A percentile compares a stretch with the other conserved stretches of the same genome.
Conservation (phyloP, 345 rosid genomes). For the Cardamine resedifolia region DNA sequence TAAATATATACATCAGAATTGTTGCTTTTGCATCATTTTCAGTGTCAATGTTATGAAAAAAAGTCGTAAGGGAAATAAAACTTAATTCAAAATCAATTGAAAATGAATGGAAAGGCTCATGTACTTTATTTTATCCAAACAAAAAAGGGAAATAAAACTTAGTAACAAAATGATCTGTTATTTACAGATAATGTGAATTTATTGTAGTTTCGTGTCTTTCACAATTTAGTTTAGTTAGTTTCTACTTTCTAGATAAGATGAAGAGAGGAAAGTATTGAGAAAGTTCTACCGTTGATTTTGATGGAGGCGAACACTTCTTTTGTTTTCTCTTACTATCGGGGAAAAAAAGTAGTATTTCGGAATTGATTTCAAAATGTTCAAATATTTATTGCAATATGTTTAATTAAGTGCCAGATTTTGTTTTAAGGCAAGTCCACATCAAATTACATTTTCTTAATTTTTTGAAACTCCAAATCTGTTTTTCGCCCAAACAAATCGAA, state of each 20-base stretch:
- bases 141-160: neutral
- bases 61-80: neutral
- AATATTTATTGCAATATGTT: no score
- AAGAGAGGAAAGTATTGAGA: neutral
- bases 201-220: neutral
- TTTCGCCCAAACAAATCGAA: no score
- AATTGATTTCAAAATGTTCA: neutral
- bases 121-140: no score
- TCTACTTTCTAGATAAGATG: neutral
- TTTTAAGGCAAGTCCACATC: no score
- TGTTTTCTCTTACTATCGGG: neutral
- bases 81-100: no score
- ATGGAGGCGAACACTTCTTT: neutral
- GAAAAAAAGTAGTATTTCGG: neutral
- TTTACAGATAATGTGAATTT: neutral
- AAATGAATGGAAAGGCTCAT: no score
- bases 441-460: no score
- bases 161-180: neutral
- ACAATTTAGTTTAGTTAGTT: neutral
- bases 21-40: neutral
- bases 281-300: neutral
- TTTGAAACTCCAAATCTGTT: no score
- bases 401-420: no score
- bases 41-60: neutral
- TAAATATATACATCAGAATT: neutral